phyloP scores from a whole-genome alignment of 352 stramenopile species.

The Elongisporangium anandrum region DNA sequence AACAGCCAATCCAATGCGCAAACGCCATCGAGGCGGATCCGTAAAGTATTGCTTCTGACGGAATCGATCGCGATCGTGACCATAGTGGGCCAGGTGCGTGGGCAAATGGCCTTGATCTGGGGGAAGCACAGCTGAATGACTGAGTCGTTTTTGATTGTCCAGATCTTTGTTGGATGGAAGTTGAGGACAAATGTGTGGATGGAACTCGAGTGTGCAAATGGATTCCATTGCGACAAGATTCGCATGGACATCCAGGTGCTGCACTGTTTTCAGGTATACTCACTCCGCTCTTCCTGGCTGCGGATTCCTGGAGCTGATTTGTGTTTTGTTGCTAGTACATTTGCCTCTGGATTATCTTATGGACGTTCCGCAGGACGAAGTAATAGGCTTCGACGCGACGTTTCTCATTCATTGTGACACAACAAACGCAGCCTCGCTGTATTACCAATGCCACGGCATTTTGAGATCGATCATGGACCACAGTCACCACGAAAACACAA shows the following conservation, averaged over 20 bases:
- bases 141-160: neutral
- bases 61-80: no score
- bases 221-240: conserved; percentile 36
- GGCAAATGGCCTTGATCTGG: no score
- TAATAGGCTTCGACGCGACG: no score
- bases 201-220: conserved; percentile 39
- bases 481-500: no score
- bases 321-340: neutral
- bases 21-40: neutral
- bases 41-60: no score
- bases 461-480: no score
- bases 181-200: neutral
- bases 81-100: no score
- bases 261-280: conserved; percentile 28
- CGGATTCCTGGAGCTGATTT: no score
- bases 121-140: neutral
- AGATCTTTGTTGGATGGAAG: conserved; percentile 16
- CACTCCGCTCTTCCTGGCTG: no score
- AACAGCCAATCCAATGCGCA: neutral
- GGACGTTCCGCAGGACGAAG: neutral
- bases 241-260: conserved; percentile 25
- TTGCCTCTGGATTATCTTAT: neutral
- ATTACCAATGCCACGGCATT: no score
- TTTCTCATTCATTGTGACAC: neutral
- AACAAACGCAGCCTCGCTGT: no score